phyloP scores from a whole-genome alignment of 257 asterid genomes.

The Solanum sejunctum region DNA sequence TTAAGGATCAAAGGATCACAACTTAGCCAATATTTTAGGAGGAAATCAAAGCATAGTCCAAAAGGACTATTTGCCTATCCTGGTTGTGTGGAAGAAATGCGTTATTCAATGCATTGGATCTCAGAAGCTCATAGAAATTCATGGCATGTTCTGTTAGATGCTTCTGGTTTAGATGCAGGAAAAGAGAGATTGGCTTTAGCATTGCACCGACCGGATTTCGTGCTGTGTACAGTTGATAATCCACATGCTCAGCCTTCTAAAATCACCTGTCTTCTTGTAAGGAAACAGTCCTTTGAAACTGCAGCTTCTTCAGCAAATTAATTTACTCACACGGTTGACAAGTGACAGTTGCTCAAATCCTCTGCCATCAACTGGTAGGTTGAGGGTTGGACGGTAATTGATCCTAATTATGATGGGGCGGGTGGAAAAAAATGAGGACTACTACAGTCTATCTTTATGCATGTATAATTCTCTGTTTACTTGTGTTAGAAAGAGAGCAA shows the following conservation, averaged over 20 bases:
- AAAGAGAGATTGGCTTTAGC: slow-evolving; percentile 42
- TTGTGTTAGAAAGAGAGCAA: neutral
- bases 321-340: neutral
- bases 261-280: slow-evolving; percentile 52
- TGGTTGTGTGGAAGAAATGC: slow-evolving; percentile 20
- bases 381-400: too few relatives aligned
- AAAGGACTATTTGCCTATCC: slow-evolving; percentile 71
- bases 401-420: too few relatives aligned
- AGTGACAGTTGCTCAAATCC: neutral
- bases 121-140: slow-evolving; percentile 68
- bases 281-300: slow-evolving; percentile 50
- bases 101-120: slow-evolving; percentile 78
- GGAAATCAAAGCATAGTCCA: slow-evolving; percentile 50
- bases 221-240: slow-evolving; percentile 35
- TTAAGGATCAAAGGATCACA: slow-evolving; percentile 86
- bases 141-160: slow-evolving; percentile 71
- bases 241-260: slow-evolving; percentile 37
- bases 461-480: neutral
- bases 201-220: slow-evolving; percentile 65
- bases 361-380: neutral
- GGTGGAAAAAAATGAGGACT: neutral
- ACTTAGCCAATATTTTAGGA: slow-evolving; percentile 58
- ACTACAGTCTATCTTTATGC: neutral
- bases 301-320: slow-evolving; percentile 21
- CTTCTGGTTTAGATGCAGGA: slow-evolving; percentile 28